phyloP scores from a whole-genome alignment of 352 stramenopile genomes.

The Phytopythium litorale region DNA sequence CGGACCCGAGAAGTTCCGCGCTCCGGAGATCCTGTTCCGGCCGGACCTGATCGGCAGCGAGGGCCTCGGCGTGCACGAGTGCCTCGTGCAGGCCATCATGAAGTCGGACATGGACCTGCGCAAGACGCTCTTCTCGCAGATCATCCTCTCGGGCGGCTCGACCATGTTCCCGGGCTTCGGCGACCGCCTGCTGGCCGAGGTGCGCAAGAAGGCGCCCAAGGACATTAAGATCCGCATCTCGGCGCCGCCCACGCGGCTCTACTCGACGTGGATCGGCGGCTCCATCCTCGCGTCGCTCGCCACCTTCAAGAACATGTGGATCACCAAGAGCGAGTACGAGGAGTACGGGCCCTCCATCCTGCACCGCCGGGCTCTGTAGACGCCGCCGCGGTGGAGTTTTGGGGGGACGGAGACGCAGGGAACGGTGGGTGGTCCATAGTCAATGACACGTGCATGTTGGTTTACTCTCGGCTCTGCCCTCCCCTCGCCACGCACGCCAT shows the following conservation, averaged over 20 bases:
- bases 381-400: neutral
- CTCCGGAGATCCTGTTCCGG: constrained; percentile 80
- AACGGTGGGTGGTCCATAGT: neutral
- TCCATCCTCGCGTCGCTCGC: constrained; percentile 97
- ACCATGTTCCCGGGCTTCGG: constrained; percentile 95
- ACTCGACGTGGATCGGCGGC: constrained; percentile 97
- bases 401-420: neutral
- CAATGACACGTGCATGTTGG: neutral
- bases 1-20: constrained; percentile 75
- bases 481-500: neutral
- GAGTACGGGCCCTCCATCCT: constrained; percentile 97
- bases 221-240: constrained; percentile 96
- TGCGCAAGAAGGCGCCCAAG: constrained; percentile 87
- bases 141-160: constrained; percentile 93
- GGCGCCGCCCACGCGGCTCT: constrained; percentile 92
- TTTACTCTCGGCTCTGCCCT: neutral
- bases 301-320: constrained; percentile 99
- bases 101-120: constrained; percentile 97
- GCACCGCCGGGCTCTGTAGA: constrained; percentile 93
- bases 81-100: constrained; percentile 93
- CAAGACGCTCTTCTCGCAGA: constrained; percentile 91
- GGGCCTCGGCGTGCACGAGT: constrained; percentile 77
- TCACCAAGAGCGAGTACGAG: constrained; percentile 98
- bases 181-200: constrained; percentile 93
- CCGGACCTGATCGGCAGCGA: constrained; percentile 84